phyloP scores from a whole-genome alignment of 208 protist species.

The Trypanosoma platydactyli region DNA sequence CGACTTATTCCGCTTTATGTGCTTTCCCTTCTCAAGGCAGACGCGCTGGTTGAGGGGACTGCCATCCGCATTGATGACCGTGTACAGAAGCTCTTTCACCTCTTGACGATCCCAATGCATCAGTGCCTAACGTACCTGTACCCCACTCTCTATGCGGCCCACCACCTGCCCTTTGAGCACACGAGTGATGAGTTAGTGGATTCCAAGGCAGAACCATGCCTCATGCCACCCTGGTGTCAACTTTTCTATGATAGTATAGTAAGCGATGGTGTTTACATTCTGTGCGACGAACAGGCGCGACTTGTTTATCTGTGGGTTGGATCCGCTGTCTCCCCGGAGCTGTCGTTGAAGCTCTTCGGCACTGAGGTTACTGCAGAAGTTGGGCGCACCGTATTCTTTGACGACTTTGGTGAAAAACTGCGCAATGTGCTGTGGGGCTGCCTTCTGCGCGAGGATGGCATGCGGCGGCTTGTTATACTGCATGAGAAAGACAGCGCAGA shows the following conservation, averaged over 20 bases:
- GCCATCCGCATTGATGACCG: slow-evolving; percentile 81
- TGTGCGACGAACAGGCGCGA: slow-evolving; percentile 82
- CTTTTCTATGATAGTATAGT: slow-evolving; percentile 75
- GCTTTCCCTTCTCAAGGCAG: slow-evolving; percentile 80
- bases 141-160: slow-evolving; percentile 78
- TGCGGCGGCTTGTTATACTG: slow-evolving; percentile 77
- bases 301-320: slow-evolving; percentile 90
- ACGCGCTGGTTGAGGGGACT: slow-evolving; percentile 77
- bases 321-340: slow-evolving; percentile 39
- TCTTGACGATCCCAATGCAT: slow-evolving; percentile 67
- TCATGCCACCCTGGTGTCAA: slow-evolving; percentile 62
- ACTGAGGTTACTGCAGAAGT: slow-evolving; percentile 44
- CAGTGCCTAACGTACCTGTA: slow-evolving; percentile 82
- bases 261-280: slow-evolving; percentile 72
- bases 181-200: slow-evolving; percentile 48
- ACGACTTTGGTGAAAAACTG: slow-evolving; percentile 69
- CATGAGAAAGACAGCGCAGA: slow-evolving; percentile 75
- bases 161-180: slow-evolving; percentile 46
- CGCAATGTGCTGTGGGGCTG: slow-evolving; percentile 70
- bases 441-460: slow-evolving; percentile 68
- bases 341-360: slow-evolving; percentile 62
- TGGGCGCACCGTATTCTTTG: slow-evolving; percentile 44
- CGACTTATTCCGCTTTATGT: slow-evolving; percentile 91
- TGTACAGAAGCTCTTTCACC: slow-evolving; percentile 68
- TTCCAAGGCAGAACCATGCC: slow-evolving; percentile 46